Evolutionary conservation across 2,329 filamentous ascomycete genomes (phyloP).

Genomic region (Alternaria triticina): DNA sequence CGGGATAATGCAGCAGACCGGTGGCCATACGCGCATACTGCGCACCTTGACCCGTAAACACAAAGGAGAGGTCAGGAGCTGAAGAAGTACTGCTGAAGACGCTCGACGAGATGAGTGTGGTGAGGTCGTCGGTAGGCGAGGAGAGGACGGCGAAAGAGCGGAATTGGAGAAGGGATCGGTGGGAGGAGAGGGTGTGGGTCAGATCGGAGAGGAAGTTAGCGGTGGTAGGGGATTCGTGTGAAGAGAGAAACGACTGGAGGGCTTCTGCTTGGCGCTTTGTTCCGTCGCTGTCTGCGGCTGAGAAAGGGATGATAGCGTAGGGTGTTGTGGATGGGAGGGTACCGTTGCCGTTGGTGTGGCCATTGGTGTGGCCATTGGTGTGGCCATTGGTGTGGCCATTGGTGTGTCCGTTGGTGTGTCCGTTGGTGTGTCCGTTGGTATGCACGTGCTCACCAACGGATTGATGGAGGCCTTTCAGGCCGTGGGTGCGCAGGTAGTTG

Average conservation of each 20-base stretch:
- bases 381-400: not conserved
- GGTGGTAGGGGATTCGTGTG: no score
- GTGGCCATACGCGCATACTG: conserved; percentile 35
- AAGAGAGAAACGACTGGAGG: conserved; percentile 3
- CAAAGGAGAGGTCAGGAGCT: conserved; percentile 11
- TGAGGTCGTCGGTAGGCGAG: not conserved
- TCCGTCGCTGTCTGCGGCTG: conserved; percentile 13
- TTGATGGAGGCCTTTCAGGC: not conserved
- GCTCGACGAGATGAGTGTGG: not conserved
- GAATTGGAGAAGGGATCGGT: conserved; percentile 22
- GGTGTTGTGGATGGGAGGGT: not conserved
- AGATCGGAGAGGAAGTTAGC: conserved; percentile 14
- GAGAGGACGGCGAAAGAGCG: conserved; percentile 9
- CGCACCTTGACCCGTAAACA: conserved; percentile 42
- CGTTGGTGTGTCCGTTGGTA: not conserved
- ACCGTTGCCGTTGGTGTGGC: not conserved
- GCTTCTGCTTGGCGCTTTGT: conserved; percentile 4
- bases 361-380: not conserved
- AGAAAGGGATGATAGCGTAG: conserved; percentile 30
- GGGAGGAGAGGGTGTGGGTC: conserved; percentile 34
- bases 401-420: not conserved
- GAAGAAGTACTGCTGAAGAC: conserved; percentile 2
- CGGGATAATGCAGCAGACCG: conserved; percentile 16
- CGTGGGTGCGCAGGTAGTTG: conserved; percentile 3
- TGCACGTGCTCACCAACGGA: not conserved